These are phyloP conservation scores for Nakazawaea holstii DNA, from an alignment of 805 yeast species.

Conservation along the genomic window DNA sequence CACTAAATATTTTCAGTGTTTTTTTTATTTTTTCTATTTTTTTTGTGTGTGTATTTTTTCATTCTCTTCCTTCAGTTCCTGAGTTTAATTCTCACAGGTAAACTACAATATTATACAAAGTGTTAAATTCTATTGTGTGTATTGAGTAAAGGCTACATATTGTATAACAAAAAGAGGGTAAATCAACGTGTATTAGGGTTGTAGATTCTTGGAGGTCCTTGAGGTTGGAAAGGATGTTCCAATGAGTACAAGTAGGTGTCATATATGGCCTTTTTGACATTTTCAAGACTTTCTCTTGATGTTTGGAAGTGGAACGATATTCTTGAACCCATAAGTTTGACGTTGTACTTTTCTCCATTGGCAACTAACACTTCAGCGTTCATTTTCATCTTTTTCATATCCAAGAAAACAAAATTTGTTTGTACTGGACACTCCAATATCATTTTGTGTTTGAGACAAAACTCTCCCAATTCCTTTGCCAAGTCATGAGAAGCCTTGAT, in stretches of 20 bases:
- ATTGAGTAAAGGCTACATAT: too few relatives aligned
- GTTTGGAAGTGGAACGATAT: conserved; percentile 77
- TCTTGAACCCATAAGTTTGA: conserved; percentile 68
- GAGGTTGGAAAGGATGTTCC: conserved; percentile 43
- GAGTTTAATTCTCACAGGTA: too few relatives aligned
- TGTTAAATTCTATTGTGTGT: too few relatives aligned
- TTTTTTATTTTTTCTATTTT: too few relatives aligned
- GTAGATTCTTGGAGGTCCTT: conserved; percentile 34
- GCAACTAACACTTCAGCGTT: conserved; percentile 49
- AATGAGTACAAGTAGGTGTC: conserved; percentile 54
- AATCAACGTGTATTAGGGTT: conserved; percentile 17
- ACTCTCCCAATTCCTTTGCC: conserved; percentile 46
- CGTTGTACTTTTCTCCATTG: conserved; percentile 51
- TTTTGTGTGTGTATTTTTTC: too few relatives aligned
- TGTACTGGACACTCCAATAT: conserved; percentile 69
- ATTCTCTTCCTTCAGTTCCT: too few relatives aligned
- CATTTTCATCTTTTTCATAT: conserved; percentile 46
- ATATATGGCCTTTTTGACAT: conserved; percentile 48
- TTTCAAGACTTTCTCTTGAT: conserved; percentile 47
- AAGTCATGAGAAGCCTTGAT: conserved; percentile 43
- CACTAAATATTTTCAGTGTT: too few relatives aligned
- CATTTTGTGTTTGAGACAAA: conserved; percentile 49
- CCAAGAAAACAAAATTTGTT: conserved; percentile 79
- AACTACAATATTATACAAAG: too few relatives aligned
- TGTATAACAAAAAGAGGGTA: too few relatives aligned